Evolutionary conservation across 306 rosid genomes (phyloP), one percentile per base, ranked within the genome.

Genomic region (Prunus padus): DNA sequence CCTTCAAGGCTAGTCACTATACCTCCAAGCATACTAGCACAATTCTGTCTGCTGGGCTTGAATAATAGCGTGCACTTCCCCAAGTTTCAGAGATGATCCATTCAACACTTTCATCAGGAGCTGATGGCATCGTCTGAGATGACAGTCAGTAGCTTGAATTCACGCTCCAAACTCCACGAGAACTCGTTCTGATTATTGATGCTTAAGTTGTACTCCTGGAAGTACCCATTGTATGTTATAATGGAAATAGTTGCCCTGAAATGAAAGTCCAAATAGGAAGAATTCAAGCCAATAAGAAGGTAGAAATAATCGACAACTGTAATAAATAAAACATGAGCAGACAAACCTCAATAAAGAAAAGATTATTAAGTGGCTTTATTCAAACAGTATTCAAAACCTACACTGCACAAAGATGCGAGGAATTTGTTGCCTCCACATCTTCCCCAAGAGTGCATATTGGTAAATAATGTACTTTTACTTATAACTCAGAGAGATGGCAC

Each of bases 181-280:
- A 90, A 83, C 77, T 85, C 91, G 45, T 87, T 89, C 45, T 82
- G 89, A 50, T 86, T 73, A 66, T 84, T 88, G 75, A 92, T 77
- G 56, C 78, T 88, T 47, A 94, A 42, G 79, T 71, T 85, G 87
- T 92, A 94, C 84, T 94, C 97, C 55, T 82, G 88, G 78, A 92
- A 89, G 84, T 85, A 79, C 46, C 98, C 98, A 67, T 85, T 86
- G 79, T 76, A 90, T 79, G 87, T 82, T 75, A 95, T 81, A 69
- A 90, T 88, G 57, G 86, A 85, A 79, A 95, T 47, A 22, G 84
- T 90, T 73, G 84, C 92, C 90, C 97, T 91, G 89, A 8, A 84
- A 84, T 55, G 22, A 20, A 56, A 78, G 72, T 54, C 72, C 71
- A 79, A 62, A 13, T 31, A 11, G 8, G 25, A 70, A 88, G 44